Percentiles rank a stretch among this genome's conserved stretches.
Conservation (phyloP, 331 rosid species). For the Telfairia occidentalis region DNA sequence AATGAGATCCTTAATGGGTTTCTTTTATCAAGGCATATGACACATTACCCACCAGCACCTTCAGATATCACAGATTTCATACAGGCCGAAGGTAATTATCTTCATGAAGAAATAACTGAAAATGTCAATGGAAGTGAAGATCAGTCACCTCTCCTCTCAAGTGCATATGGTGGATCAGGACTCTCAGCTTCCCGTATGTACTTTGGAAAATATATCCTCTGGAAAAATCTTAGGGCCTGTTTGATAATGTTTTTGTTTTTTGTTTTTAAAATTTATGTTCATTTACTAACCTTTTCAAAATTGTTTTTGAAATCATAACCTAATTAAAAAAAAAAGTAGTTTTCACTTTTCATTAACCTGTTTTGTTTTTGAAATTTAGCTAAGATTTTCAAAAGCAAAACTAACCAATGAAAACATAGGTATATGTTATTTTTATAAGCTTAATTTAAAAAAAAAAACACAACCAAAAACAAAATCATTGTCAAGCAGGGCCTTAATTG, state of each 20-base stretch:
- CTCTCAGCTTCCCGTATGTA: slow-evolving; percentile 38
- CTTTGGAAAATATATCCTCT: slow-evolving; percentile 14
- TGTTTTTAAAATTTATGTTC: not conserved
- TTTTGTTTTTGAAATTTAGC: not conserved
- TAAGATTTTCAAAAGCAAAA: not conserved
- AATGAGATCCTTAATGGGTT: slow-evolving; percentile 96
- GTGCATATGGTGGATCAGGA: slow-evolving; percentile 26
- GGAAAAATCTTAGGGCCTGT: slow-evolving; percentile 1
- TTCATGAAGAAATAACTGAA: slow-evolving; percentile 31
- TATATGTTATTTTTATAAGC: not conserved
- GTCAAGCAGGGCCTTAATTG: not conserved
- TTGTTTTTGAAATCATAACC: not conserved
- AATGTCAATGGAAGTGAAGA: slow-evolving; percentile 31
- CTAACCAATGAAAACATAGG: not conserved
- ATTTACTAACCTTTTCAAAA: not conserved
- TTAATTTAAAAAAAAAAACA: not conserved
- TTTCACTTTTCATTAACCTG: not conserved
- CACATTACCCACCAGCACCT: slow-evolving; percentile 75
- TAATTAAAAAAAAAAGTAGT: not conserved
- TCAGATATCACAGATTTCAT: slow-evolving; percentile 37
- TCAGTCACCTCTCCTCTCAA: slow-evolving; percentile 45
- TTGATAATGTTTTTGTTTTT: not conserved
- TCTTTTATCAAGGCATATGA: slow-evolving; percentile 71
- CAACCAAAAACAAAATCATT: not conserved
- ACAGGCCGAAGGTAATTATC: slow-evolving; percentile 27